Evolutionary conservation across 192 early-diverging fungal species (phyloP), one percentile per base, ranked within the genome.

Genomic region (Glomus cerebriforme): DNA sequence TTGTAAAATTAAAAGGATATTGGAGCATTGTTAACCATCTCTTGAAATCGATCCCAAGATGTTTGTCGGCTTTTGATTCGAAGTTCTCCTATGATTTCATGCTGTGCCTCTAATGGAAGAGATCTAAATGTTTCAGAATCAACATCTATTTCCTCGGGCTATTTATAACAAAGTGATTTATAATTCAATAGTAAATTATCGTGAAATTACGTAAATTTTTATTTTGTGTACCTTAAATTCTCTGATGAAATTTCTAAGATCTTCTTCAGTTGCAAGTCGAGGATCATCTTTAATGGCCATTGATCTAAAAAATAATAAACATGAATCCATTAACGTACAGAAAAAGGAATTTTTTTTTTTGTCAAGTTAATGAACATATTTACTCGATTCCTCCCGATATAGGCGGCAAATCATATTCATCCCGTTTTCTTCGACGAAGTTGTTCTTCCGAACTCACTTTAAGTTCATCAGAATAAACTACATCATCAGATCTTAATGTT

Each of bases 21-120:
- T 66, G 66, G 45, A 13, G 94, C 88, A 3, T 86, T 86, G 43
- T 87, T 77, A 2, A 93, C 62, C 93, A 99, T 95, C 49, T 88
- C 82, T 67, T 91, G 86, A 7, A 96, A 85, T 6, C 93, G 88
- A 19, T 88, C 85, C 78, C 90, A 91, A 15, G 93, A 92, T 0
- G 95, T 92, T 75, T 93, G 90, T 1, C 98, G 88, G 7, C 93
- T 94, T 54, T 90, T 90, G 13, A 88, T 83, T 73, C 96, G 96
- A 19, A 97, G 86, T 43, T 95, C 95, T n/a, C 93, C 87, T 29
- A 99, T 89, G 59, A 99, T 89, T 81, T 99, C 96, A 82, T 98
- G 95, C 83, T 99, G 98, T 22, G 92, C 82, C 76, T 97, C 95
- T 0, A 90, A 80, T 7, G 96, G 90, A 26, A 98, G 86, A 0